Conservation (phyloP, 148 eudicot genomes). For the Rhododendron griersonianum region DNA sequence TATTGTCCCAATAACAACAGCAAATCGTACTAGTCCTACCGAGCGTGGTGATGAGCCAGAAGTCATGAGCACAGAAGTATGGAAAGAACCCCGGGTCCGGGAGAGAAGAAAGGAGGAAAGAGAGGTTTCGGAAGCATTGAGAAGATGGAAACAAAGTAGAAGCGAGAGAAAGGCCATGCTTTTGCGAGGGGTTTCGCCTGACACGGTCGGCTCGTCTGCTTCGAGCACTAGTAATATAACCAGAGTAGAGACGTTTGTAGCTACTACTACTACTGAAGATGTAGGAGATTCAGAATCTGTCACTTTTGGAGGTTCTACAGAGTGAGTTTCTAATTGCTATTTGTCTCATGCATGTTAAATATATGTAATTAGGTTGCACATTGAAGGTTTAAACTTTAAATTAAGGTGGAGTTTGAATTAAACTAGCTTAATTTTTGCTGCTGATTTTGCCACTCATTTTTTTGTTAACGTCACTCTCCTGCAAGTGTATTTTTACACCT, state of each 20-base stretch:
- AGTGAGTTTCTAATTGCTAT: neutral
- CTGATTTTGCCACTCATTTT: no score
- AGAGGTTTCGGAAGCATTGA: conserved; percentile 41
- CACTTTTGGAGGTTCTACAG: conserved; percentile 12
- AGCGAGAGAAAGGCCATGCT: conserved; percentile 62
- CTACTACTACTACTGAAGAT: conserved; percentile 31
- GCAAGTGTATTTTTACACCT: no score
- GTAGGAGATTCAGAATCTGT: conserved; percentile 51
- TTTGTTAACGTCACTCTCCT: no score
- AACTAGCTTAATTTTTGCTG: neutral
- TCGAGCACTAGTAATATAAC: conserved; percentile 44
- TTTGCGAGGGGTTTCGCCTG: conserved; percentile 12
- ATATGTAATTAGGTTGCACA: neutral
- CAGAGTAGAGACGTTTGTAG: conserved; percentile 26
- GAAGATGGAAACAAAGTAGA: conserved; percentile 58
- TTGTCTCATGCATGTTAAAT: neutral
- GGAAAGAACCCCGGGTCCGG: neutral
- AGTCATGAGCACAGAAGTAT: neutral
- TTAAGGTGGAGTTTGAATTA: neutral
- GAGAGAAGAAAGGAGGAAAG: conserved; percentile 15
- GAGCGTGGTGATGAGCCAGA: neutral
- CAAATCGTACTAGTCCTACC: neutral
- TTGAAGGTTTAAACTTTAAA: neutral
- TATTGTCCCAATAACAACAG: conserved; percentile 24
- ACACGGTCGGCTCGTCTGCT: conserved; percentile 22